Base-by-base conservation (phyloP, 495 filamentous ascomycete species). In the Podospora conica region DNA sequence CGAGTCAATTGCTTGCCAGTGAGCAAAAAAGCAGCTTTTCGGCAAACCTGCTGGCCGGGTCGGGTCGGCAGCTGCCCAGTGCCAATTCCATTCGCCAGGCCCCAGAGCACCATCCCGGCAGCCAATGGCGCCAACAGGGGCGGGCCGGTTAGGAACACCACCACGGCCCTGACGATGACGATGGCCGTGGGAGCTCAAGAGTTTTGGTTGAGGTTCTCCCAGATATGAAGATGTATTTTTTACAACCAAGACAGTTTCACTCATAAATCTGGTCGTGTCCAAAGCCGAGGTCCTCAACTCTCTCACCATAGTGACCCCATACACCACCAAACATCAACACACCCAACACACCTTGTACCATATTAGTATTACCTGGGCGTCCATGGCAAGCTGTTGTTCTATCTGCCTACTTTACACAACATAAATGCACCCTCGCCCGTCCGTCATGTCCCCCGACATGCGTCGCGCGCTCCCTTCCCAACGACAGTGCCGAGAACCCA, bases 11-110 rank as follows among this genome's bases (percentile, higher is more conserved):
- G 70, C 68, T 65, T 53, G 68, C 55, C 56, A 68, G 65, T 68
- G 74, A 74, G 72, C 74, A 69, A 70, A 77, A 75, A 77, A 77
- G 72, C 31, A 77, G 70, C 68, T 48, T 48, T 18, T 78, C 77
- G 74, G 76, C 72, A 76, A 76, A 76, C 69, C 69, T 70, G 65
- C 69, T 68, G 73, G 61, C 65, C 62, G 61, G 60, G 31, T 66
- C 66, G 63, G 70, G 63, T 60, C 58, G 66, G 66, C 68, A 69
- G 66, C 68, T 63, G 63, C 65, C 53, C n/a, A n/a, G n/a, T n/a
- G n/a, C n/a, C n/a, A n/a, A n/a, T n/a, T n/a, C n/a, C 65, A 29
- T 56, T 58, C 60, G 23, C 58, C 25, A 31, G 57, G 28, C 29
- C 12, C 29, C 29, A 31, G 29, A 31, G 29, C 29, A 31, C 40